phyloP scores from a whole-genome alignment of 139 green algal genomes.

The Mesotaenium endlicherianum region DNA sequence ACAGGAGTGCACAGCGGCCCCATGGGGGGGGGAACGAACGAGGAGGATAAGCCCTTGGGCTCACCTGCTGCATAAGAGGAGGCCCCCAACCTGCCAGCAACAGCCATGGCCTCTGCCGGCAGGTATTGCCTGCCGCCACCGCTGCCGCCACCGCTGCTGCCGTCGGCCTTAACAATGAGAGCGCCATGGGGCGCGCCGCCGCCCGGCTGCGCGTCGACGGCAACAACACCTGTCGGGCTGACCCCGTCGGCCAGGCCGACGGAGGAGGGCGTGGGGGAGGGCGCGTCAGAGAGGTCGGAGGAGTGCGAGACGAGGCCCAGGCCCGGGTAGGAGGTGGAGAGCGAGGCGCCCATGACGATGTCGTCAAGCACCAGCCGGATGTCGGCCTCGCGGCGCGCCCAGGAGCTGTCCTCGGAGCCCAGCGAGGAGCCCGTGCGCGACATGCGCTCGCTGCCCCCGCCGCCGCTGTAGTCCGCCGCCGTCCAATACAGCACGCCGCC shows the following conservation, averaged over 20 bases:
- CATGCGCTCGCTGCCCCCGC: neutral
- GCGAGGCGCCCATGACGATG: slow-evolving; percentile 16
- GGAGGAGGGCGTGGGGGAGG: slow-evolving; percentile 6
- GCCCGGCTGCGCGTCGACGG: too few species aligned
- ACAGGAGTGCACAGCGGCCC: too few species aligned
- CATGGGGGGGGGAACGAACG: too few species aligned
- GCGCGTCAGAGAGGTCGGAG: neutral
- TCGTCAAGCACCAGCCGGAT: slow-evolving; percentile 23
- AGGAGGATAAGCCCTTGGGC: too few species aligned
- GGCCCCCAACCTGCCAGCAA: too few species aligned
- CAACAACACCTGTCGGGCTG: too few species aligned
- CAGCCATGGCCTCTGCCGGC: too few species aligned
- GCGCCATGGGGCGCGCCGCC: too few species aligned
- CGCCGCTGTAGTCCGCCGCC: slow-evolving; percentile 12
- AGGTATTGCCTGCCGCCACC: too few species aligned
- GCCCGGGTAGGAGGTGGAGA: slow-evolving; percentile 12
- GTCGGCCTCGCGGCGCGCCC: slow-evolving; percentile 26
- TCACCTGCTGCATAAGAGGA: too few species aligned
- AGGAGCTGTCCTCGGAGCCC: slow-evolving; percentile 37
- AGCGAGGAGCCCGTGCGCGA: slow-evolving; percentile 17
- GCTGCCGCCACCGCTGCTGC: too few species aligned
- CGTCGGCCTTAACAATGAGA: too few species aligned
- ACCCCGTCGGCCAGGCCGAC: neutral
- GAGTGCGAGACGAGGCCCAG: neutral
- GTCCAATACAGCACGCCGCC: slow-evolving; percentile 47